A percentile compares a stretch with the other conserved stretches of the same genome.
These are phyloP conservation scores for Cytospora leucostoma DNA, from an alignment of 2,329 filamentous ascomycete species.

Conservation along the genomic window DNA sequence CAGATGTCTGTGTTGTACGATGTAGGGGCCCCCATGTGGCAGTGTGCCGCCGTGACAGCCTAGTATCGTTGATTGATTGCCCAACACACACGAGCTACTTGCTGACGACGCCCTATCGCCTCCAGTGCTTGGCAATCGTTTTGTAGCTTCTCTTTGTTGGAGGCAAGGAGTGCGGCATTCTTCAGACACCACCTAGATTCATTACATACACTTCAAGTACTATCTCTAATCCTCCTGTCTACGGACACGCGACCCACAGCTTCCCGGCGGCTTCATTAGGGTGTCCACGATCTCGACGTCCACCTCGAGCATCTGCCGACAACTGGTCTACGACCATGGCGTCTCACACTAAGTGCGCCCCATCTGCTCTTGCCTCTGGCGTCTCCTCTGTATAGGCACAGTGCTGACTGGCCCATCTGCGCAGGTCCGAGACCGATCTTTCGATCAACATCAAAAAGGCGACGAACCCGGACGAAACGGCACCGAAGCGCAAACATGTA, in stretches of 20 bases:
- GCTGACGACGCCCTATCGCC: conserved; percentile 2
- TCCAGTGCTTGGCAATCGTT: background rate
- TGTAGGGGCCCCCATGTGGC: background rate
- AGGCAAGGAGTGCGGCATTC: background rate
- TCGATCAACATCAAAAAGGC: conserved; percentile 71
- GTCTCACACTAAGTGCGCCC: conserved; percentile 37
- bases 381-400: background rate
- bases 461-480: conserved; percentile 67
- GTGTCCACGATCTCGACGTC: background rate
- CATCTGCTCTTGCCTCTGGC: background rate
- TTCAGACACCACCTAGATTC: background rate
- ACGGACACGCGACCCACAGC: background rate
- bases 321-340: conserved; percentile 34
- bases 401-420: conserved; percentile 30
- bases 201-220: background rate
- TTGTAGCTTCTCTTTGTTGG: background rate
- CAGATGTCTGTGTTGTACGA: background rate
- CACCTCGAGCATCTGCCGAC: background rate
- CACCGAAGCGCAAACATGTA: conserved; percentile 86
- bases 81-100: background rate
- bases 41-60: background rate
- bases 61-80: background rate
- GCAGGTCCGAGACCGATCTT: conserved; percentile 68
- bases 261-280: background rate
- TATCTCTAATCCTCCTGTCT: background rate